These are phyloP conservation scores for Rosa hybrid DNA, from an alignment of 331 rosid species.

Conservation along the genomic window DNA sequence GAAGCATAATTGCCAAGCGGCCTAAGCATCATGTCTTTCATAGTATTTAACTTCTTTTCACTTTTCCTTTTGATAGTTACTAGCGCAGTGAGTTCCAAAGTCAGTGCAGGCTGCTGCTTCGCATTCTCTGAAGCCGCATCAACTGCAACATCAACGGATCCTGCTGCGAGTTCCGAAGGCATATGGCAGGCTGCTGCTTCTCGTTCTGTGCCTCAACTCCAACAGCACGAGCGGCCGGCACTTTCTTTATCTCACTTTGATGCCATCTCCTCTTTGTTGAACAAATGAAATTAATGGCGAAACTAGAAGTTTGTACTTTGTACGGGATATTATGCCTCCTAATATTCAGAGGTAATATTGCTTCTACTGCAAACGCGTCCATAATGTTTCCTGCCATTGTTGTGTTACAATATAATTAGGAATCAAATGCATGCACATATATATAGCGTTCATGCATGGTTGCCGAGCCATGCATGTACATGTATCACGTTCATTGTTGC, in stretches of 20 bases:
- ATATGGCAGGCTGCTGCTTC: no score
- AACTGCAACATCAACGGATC: no score
- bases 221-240: not conserved
- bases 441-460: no score
- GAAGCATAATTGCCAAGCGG: not conserved
- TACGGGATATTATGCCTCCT: not conserved
- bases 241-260: not conserved
- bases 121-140: not conserved
- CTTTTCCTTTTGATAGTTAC: not conserved
- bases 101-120: not conserved
- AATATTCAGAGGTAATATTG: not conserved
- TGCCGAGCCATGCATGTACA: no score
- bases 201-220: no score
- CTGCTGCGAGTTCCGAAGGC: no score
- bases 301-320: not conserved
- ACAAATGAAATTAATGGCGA: not conserved
- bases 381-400: no score
- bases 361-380: not conserved
- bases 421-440: no score
- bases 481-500: no score
- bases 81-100: not conserved
- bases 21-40: not conserved
- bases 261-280: not conserved
- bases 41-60: not conserved
- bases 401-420: no score